Percentiles rank a stretch among this genome's conserved stretches.
These are phyloP conservation scores for Coemansia sp. DNA, from an alignment of 192 early-diverging fungal species.

Conservation along the genomic window DNA sequence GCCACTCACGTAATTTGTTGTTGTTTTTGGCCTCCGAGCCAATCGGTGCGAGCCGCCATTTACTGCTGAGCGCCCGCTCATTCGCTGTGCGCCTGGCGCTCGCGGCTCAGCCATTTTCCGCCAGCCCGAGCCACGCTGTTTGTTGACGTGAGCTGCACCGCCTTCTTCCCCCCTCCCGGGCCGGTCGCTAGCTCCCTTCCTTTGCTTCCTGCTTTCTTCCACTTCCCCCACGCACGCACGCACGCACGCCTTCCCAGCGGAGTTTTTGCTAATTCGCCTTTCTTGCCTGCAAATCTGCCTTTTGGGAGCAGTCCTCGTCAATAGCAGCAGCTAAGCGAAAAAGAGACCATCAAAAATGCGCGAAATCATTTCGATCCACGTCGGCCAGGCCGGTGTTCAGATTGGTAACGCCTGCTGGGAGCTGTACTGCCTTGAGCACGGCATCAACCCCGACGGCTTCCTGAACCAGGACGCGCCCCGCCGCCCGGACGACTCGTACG, in stretches of 20 bases:
- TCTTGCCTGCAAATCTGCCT: conserved; percentile 6
- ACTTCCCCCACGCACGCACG: background rate
- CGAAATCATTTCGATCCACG: conserved; percentile 73
- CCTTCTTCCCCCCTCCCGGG: no score
- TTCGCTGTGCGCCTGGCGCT: conserved; percentile 7
- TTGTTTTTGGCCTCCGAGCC: conserved; percentile 13
- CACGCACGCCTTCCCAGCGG: background rate
- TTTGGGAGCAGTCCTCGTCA: no score
- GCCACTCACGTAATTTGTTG: conserved; percentile 19
- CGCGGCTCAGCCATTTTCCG: conserved; percentile 1
- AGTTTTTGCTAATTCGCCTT: background rate
- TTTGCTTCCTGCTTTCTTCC: conserved; percentile 1
- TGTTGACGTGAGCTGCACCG: conserved; percentile 41
- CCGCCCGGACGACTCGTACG: conserved; percentile 79
- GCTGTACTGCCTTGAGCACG: conserved; percentile 94
- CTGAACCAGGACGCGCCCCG: conserved; percentile 20
- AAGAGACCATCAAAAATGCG: conserved; percentile 53
- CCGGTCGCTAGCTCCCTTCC: background rate
- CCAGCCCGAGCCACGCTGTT: conserved; percentile 8
- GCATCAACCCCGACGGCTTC: conserved; percentile 90
- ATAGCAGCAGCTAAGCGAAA: conserved; percentile 11
- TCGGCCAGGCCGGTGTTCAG: conserved; percentile 97
- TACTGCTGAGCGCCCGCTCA: background rate
- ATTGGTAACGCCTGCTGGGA: conserved; percentile 99
- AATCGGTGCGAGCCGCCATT: conserved; percentile 7